These are phyloP conservation scores for Nicotiana paniculata DNA, from an alignment of 257 asterid genomes.

Conservation along the genomic window DNA sequence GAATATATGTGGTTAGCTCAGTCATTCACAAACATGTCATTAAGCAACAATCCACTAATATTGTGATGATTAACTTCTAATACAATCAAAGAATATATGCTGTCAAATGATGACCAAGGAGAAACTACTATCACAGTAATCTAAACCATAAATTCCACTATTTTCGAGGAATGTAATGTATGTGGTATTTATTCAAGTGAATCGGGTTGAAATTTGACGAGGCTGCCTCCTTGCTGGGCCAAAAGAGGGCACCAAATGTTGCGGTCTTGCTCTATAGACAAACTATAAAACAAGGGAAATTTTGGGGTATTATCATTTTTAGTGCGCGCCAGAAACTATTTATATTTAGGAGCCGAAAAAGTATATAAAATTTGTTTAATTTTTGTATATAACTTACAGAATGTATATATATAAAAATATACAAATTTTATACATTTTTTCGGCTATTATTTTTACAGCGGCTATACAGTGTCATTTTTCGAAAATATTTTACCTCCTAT, in stretches of 20 bases:
- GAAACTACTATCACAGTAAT: not conserved
- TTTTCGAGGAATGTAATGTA: not conserved
- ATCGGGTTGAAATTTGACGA: not conserved
- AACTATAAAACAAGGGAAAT: too few species aligned
- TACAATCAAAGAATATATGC: conserved; percentile 12
- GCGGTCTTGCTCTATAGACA: not conserved
- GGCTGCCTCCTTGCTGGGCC: not conserved
- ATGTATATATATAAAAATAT: too few species aligned
- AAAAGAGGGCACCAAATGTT: not conserved
- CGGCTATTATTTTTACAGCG: too few species aligned
- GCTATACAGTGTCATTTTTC: too few species aligned
- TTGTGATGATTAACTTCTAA: not conserved
- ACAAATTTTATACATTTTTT: too few species aligned
- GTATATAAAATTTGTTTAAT: too few species aligned
- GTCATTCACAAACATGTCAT: not conserved
- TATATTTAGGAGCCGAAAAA: too few species aligned
- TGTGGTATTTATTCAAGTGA: not conserved
- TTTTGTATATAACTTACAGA: too few species aligned
- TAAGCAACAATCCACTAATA: not conserved
- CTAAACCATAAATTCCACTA: not conserved
- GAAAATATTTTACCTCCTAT: too few species aligned
- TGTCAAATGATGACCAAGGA: not conserved
- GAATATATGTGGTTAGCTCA: not conserved
- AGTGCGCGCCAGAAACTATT: too few species aligned
- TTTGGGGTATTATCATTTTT: too few species aligned